Evolutionary conservation across 306 rosid species (phyloP), one percentile per base, ranked within the genome.

Genomic region (Malus sylvestris): DNA sequence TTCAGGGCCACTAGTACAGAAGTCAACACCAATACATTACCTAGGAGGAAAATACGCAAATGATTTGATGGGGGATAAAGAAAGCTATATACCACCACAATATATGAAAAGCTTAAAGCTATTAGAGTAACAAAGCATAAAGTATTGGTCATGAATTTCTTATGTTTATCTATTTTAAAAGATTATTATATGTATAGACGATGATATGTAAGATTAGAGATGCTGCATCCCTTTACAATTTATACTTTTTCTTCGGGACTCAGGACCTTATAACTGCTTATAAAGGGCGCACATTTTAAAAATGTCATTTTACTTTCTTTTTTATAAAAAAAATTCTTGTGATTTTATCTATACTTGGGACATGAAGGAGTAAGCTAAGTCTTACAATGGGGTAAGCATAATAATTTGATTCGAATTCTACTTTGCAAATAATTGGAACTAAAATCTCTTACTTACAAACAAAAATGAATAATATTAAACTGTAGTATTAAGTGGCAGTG

Each of bases 1-100:
- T 72, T 72, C 77, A 6, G 77, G 73, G 6, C 61, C 61, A 65
- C 68, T 53, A 57, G 73, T 53, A 46, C 68, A 33, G 70, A 72
- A 79, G 82, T 79, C 77, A 71, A 65, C 78, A 30, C 33, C 27
- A 62, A 55, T 52, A 66, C 20, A 35, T 71, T 46, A 30, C 20
- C 49, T 53, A 67, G 38, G 57, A 16, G 22, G 51, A 38, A 20
- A 35, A 69, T 35, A 18, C 44, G 40, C 59, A 61, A 77, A 59
- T 77, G 30, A n/a, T 42, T 60, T 60, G 42, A 42, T 58, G 53
- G 35, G 66, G 76, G 67, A 33, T 38, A 22, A 72, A 72, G 75
- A 52, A 44, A 30, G 74, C 74, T 51, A 53, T 20, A 33, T 30
- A 53, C 64, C 49, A 12, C 46, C 7, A 33, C 25, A 32, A 49